Conservation (phyloP, 257 asterid genomes). For the Rehmannia glutinosa region DNA sequence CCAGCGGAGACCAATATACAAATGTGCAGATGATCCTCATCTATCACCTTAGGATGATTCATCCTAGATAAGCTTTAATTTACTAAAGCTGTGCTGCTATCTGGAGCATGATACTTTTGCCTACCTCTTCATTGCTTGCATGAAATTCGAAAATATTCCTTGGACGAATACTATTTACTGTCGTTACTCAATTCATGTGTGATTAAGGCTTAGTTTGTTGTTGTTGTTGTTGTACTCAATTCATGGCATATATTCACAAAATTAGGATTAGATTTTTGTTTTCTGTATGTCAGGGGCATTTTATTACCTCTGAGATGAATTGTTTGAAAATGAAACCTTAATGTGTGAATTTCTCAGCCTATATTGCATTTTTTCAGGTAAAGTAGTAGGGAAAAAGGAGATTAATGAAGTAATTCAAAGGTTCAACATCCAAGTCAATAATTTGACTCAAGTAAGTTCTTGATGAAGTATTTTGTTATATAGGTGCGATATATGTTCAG, state of each 20-base stretch:
- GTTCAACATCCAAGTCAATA: constrained; percentile 92
- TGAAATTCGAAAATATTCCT: background rate
- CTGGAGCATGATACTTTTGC: background rate
- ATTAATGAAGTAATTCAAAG: constrained; percentile 53
- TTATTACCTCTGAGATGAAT: constrained; percentile 9
- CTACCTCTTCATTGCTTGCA: background rate
- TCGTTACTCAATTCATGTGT: background rate
- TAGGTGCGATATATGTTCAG: background rate
- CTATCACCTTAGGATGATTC: background rate
- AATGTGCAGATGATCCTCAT: constrained; percentile 2
- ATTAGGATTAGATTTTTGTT: background rate
- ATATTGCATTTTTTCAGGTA: constrained; percentile 44
- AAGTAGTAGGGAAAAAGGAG: constrained; percentile 60
- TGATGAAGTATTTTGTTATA: constrained; percentile 8
- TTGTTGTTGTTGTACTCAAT: no score
- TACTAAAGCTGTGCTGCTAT: constrained; percentile 1
- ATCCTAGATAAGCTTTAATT: background rate
- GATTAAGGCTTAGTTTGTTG: no score
- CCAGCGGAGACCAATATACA: background rate
- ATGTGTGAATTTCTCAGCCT: background rate
- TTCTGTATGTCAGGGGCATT: background rate
- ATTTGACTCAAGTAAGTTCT: constrained; percentile 88
- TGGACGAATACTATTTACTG: background rate
- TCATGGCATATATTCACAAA: background rate
- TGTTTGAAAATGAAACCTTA: background rate